Percentiles rank a stretch among this genome's conserved stretches.
These are phyloP conservation scores for Suillus occidentalis DNA, from an alignment of 768 basidiomycete genomes.

Conservation along the genomic window DNA sequence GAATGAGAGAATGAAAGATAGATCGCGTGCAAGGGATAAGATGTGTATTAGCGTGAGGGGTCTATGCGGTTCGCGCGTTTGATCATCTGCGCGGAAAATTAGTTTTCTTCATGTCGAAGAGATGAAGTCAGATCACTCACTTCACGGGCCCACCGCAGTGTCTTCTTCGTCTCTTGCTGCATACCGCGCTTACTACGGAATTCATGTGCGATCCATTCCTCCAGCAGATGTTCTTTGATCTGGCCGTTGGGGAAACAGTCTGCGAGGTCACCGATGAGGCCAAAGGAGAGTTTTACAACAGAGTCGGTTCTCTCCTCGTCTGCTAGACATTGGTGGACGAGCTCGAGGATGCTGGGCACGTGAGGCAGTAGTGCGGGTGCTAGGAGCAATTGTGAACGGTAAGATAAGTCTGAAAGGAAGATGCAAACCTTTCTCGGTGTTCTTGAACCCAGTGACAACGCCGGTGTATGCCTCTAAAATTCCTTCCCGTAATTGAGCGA, in stretches of 20 bases:
- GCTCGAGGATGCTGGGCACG: constrained; percentile 71
- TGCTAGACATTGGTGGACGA: constrained; percentile 71
- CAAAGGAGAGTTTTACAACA: constrained; percentile 72
- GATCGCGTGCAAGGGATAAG: constrained; percentile 50
- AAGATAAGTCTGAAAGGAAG: neutral
- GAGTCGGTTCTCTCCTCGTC: constrained; percentile 86
- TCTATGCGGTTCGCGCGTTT: constrained; percentile 80
- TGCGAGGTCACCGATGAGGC: constrained; percentile 91
- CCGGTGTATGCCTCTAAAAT: constrained; percentile 98
- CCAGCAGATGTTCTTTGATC: constrained; percentile 75
- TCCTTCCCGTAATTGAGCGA: constrained; percentile 84
- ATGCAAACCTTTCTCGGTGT: constrained; percentile 66
- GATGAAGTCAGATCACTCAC: constrained; percentile 40
- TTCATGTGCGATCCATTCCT: constrained; percentile 76
- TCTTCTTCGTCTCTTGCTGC: constrained; percentile 80
- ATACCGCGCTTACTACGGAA: constrained; percentile 74
- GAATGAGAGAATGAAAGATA: constrained; percentile 25
- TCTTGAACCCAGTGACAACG: constrained; percentile 88
- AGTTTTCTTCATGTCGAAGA: neutral
- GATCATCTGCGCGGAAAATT: constrained; percentile 56
- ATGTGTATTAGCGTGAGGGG: constrained; percentile 32
- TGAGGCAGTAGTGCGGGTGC: constrained; percentile 57
- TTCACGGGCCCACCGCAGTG: constrained; percentile 92
- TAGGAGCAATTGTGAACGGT: constrained; percentile 8
- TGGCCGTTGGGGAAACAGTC: constrained; percentile 82